Conservation (phyloP, 2,329 filamentous ascomycete species). For the Didymella segeticola region DNA sequence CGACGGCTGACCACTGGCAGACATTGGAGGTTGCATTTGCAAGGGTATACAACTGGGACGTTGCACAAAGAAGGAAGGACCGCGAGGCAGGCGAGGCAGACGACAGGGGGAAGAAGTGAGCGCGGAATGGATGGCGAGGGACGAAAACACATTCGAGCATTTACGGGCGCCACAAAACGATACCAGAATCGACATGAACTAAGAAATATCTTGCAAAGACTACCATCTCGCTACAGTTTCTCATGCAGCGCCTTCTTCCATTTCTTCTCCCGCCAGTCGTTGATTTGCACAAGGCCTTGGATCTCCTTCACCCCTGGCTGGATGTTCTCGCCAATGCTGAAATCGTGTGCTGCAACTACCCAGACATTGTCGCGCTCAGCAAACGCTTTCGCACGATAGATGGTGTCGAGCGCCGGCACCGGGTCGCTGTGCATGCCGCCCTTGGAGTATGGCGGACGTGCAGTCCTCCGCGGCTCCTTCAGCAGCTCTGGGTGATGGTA, state of each 20-base stretch:
- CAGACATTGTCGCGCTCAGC: conserved; percentile 35
- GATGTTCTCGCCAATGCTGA: conserved; percentile 34
- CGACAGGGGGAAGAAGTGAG: conserved; percentile 41
- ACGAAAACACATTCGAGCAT: background rate
- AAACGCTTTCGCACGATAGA: conserved; percentile 31
- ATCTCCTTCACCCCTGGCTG: conserved; percentile 29
- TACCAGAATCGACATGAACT: conserved; percentile 8
- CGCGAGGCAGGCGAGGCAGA: conserved; percentile 65
- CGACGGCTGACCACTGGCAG: conserved; percentile 54
- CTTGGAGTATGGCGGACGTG: conserved; percentile 39
- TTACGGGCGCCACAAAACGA: conserved; percentile 7
- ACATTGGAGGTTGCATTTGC: conserved; percentile 97
- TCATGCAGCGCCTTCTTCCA: conserved; percentile 33
- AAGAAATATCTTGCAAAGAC: background rate
- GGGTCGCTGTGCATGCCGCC: conserved; percentile 39
- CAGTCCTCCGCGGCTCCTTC: conserved; percentile 35
- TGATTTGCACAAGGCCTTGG: conserved; percentile 32
- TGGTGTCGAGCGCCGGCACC: conserved; percentile 36
- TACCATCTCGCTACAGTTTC: background rate
- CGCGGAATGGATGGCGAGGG: background rate
- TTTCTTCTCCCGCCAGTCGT: conserved; percentile 32
- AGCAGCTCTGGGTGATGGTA: conserved; percentile 41
- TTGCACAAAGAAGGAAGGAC: conserved; percentile 92
- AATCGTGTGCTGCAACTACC: conserved; percentile 44
- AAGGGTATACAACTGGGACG: conserved; percentile 99